Conservation (phyloP, 805 yeast species). For the Teunomyces gatunensis region DNA sequence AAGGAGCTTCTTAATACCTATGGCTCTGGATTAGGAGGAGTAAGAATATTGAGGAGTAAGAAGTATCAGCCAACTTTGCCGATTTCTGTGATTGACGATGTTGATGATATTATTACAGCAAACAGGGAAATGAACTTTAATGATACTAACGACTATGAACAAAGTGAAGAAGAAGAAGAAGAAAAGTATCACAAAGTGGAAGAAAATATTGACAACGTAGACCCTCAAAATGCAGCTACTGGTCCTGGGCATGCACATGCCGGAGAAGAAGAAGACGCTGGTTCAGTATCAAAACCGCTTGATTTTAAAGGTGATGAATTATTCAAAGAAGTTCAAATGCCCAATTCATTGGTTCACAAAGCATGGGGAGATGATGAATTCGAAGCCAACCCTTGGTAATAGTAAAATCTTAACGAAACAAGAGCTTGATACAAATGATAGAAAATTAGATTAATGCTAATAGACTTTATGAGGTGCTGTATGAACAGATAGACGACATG, state of each 20-base stretch:
- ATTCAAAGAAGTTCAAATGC: slow-evolving; percentile 48
- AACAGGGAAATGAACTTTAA: slow-evolving; percentile 28
- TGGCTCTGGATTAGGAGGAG: slow-evolving; percentile 73
- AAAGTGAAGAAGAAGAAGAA: slow-evolving; percentile 22
- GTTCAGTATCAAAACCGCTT: neutral
- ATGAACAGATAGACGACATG: neutral
- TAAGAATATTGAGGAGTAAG: slow-evolving; percentile 50
- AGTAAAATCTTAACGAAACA: too few species aligned
- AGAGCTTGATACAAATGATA: neutral
- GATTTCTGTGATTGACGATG: slow-evolving; percentile 61
- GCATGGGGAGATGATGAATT: slow-evolving; percentile 46
- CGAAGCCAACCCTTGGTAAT: slow-evolving; percentile 20
- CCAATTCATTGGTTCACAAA: slow-evolving; percentile 50
- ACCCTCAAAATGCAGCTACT: too few species aligned
- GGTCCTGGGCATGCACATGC: neutral
- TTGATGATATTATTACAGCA: slow-evolving; percentile 54
- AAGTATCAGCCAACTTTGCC: slow-evolving; percentile 74
- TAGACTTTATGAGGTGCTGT: neutral
- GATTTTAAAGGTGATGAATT: slow-evolving; percentile 45
- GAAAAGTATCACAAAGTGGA: slow-evolving; percentile 8
- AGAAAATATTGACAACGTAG: too few species aligned
- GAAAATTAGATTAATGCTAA: neutral
- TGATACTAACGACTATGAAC: slow-evolving; percentile 31
- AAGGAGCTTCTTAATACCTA: slow-evolving; percentile 70
- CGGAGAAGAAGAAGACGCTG: neutral